A percentile compares a stretch with the other conserved stretches of the same genome.
Conservation (phyloP, 2,329 filamentous ascomycete genomes). For the Aschersonia sp. region DNA sequence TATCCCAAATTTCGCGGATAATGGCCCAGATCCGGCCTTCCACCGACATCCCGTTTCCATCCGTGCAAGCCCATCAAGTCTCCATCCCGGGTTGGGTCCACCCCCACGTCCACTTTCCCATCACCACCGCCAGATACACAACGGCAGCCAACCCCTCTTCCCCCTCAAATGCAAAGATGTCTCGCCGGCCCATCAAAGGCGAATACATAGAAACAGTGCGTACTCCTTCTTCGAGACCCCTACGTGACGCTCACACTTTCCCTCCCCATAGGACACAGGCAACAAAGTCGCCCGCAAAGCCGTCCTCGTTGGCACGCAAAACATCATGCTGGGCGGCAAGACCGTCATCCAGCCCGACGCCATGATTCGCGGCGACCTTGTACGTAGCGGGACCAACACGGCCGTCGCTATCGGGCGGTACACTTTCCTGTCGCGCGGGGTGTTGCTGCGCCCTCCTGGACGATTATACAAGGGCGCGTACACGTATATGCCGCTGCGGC, state of each 20-base stretch:
- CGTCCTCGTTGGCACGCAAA: conserved; percentile 85
- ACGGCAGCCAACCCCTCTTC: too few relatives aligned
- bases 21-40: too few relatives aligned
- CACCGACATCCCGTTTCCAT: too few relatives aligned
- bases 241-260: not conserved
- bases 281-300: conserved; percentile 96
- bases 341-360: conserved; percentile 93
- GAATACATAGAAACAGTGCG: conserved; percentile 93
- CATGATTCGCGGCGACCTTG: conserved; percentile 83
- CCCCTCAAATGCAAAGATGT: conserved; percentile 35
- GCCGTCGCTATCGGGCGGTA: conserved; percentile 84
- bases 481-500: conserved; percentile 77
- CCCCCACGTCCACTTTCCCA: not conserved
- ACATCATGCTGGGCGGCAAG: conserved; percentile 94
- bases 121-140: too few relatives aligned
- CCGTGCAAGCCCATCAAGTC: too few relatives aligned
- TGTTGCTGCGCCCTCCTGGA: conserved; percentile 69
- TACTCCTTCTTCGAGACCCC: not conserved
- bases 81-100: too few relatives aligned
- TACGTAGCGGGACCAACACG: conserved; percentile 43
- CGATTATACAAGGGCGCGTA: conserved; percentile 67
- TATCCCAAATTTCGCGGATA: too few relatives aligned
- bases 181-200: conserved; percentile 64
- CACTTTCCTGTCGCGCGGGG: conserved; percentile 71
- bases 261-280: conserved; percentile 63